Evolutionary conservation across 352 stramenopile species (phyloP), one percentile per base, ranked within the genome.

Genomic region (Elongisporangium undulatum): DNA sequence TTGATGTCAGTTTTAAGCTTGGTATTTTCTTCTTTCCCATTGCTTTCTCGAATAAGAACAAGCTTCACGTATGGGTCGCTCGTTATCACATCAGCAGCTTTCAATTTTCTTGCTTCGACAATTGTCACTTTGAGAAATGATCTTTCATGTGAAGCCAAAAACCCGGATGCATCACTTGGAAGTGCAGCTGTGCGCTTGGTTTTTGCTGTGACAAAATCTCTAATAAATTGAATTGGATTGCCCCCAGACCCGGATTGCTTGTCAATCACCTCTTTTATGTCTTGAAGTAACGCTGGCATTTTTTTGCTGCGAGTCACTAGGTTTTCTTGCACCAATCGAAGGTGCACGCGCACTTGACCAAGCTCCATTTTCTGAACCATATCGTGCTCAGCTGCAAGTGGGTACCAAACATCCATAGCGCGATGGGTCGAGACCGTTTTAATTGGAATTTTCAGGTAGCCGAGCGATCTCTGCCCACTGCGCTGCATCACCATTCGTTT

Each of bases 1-100:
- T 87, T 84, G 19, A 85, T 75, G 50, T 91, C 79, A 1, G 82
- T 85, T 54, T 91, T 91, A 51, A 85, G 56, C 50, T 72, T 72
- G 3, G 82, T 87, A 55, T 72, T 62, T 38, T 79, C 69, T 53
- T 89, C 82, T 49, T 79, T 78, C 15, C 72, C 68, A n/a, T 62
- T 63, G 21, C 70, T 72, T 38, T 82, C 62, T 26, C 68, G 61
- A 23, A 89, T 48, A 19, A 91, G 54, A 0, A 88, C 24, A 15
- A 91, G 64, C 21, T 85, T 71, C 39, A 91, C 82, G 22, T 81
- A 91, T 34, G 82, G 79, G 48, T 88, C 78, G 41, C 75, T 85
- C 7, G 75, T 79, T 4, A 72, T 53, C 7, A 75, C 55, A 49
- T 91, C 81, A 2, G 67, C 66, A 12, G 74, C 66, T 16, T 73